Evolutionary conservation across 1,284 basidiomycete genomes (phyloP), one percentile per base, ranked within the genome.

Genomic region (Rhodotorula sp.): DNA sequence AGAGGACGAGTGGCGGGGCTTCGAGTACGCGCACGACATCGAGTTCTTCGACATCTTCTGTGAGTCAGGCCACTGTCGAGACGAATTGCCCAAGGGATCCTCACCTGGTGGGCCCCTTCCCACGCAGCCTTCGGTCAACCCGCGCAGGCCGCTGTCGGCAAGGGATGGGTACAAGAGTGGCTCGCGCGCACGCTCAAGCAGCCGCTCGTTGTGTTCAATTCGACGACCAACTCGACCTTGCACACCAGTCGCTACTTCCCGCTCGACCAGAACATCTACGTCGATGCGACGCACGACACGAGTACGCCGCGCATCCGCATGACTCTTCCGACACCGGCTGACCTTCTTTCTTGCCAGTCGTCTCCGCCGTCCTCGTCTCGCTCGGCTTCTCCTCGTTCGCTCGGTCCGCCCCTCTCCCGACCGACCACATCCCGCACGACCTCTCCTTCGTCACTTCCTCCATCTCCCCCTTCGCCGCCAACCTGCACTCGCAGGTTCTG

Each of bases 301-400:
- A 51, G 62, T 71, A 0, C 4, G 61, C 37, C 4, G 4, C 6
- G 4, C 18, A 5, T 7, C 37, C 44, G 22, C 22, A 34, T n/a
- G 13, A 11, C 22, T 28, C 37, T n/a, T 4, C 28, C n/a, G 34
- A 44, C 55, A 9, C 16, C 30, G 24, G 44, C 15, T 16, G 37
- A 40, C 30, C 50, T 37, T 15, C 46, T 4, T 24, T 28, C 24
- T 16, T 46, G 13, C 11, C 64, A 60, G 72, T 78, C 59, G 71
- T 79, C 50, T 74, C 73, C 6, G 76, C 77, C 48, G 71, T 78
- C 28, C 77, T 85, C 18, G 83, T 84, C 3, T 83, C 87, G 1
- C 80, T 88, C 78, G 88, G 88, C 78, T 83, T 89, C 67, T 87
- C 89, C 8, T 85, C 81, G 26, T 88, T 93, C 65, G 86, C 89